phyloP scores from a whole-genome alignment of 345 rosid genomes.

The Brassica carinata region DNA sequence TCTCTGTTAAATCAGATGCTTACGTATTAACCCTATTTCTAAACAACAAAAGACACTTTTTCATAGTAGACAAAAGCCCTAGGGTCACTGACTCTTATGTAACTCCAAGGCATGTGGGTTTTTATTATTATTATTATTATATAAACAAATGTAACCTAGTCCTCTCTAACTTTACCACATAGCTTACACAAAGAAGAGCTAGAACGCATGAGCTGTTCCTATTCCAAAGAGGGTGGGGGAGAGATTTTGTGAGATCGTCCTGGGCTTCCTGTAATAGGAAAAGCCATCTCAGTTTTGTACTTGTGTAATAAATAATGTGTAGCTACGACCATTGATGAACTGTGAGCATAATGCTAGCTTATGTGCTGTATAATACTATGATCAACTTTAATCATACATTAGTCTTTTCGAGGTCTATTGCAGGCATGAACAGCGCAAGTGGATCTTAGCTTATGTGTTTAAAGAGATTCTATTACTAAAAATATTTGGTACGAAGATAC shows the following conservation, averaged over 20 bases:
- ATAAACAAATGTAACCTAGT: slow-evolving; percentile 34
- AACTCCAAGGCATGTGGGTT: slow-evolving; percentile 34
- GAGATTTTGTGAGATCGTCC: slow-evolving; percentile 33
- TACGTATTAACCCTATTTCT: slow-evolving; percentile 32
- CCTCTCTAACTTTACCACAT: slow-evolving; percentile 28
- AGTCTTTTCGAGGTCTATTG: slow-evolving; percentile 27
- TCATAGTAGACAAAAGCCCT: slow-evolving; percentile 36
- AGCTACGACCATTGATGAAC: slow-evolving; percentile 33
- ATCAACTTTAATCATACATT: slow-evolving; percentile 33
- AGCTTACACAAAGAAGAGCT: slow-evolving; percentile 22
- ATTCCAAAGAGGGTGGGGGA: slow-evolving; percentile 36
- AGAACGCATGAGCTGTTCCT: slow-evolving; percentile 36
- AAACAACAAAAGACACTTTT: slow-evolving; percentile 35
- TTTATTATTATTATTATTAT: too few relatives aligned
- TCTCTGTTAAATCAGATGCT: slow-evolving; percentile 44
- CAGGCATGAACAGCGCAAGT: slow-evolving; percentile 26
- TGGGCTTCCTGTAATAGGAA: slow-evolving; percentile 37
- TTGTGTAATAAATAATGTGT: slow-evolving; percentile 25
- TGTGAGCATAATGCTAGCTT: slow-evolving; percentile 35
- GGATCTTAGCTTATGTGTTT: slow-evolving; percentile 33
- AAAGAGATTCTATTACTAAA: slow-evolving; percentile 29
- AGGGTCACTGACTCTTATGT: slow-evolving; percentile 42
- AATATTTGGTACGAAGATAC: slow-evolving; percentile 27
- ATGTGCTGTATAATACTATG: slow-evolving; percentile 37
- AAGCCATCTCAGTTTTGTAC: slow-evolving; percentile 25